Conservation (phyloP, 345 rosid species). For the Bretschneidera sinensis region DNA sequence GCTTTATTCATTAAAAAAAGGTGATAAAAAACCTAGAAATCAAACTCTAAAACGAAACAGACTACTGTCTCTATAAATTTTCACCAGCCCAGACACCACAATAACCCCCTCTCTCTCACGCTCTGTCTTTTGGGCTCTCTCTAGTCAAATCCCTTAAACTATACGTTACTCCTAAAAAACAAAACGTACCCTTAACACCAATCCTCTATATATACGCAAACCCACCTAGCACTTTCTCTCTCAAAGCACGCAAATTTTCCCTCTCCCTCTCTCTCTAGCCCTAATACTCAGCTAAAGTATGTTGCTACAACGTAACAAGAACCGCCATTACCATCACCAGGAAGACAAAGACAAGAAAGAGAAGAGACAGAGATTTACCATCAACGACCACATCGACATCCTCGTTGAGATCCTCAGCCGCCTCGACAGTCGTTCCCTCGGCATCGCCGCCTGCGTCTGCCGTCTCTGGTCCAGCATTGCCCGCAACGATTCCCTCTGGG, state of each 20-base stretch:
- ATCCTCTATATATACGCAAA: slow-evolving; percentile 4
- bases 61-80: slow-evolving; percentile 1
- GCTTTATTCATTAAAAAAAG: slow-evolving; percentile 21
- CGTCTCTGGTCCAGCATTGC: slow-evolving; percentile 76
- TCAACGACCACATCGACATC: slow-evolving; percentile 86
- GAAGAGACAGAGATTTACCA: slow-evolving; percentile 37
- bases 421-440: slow-evolving; percentile 81
- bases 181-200: background rate
- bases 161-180: slow-evolving; percentile 15
- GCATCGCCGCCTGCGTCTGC: slow-evolving; percentile 85
- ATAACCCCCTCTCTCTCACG: background rate
- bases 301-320: slow-evolving; percentile 22
- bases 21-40: slow-evolving; percentile 18
- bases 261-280: slow-evolving; percentile 10
- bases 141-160: slow-evolving; percentile 27
- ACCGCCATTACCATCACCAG: slow-evolving; percentile 18
- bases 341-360: slow-evolving; percentile 15
- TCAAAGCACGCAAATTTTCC: background rate
- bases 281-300: slow-evolving; percentile 7
- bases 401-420: slow-evolving; percentile 66
- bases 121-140: slow-evolving; percentile 2
- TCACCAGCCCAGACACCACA: background rate
- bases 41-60: slow-evolving; percentile 17
- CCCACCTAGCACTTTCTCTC: background rate
- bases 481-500: slow-evolving; percentile 80